Evolutionary conservation across 164 flowering plant genomes (phyloP).

Genomic region (grape (Vitis vinifera)): ASM3070453v1 NC_081818.1:24293501-24294000

Average conservation of each 20-base stretch:
- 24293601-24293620: background rate
- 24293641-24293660: constrained; percentile 16
- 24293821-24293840: background rate
- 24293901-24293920: too few species aligned
- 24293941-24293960: too few species aligned
- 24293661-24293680: constrained; percentile 81
- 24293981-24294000: too few species aligned
- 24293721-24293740: constrained; percentile 73
- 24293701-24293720: constrained; percentile 75
- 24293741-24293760: constrained; percentile 82
- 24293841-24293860: background rate
- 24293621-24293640: background rate
- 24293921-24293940: too few species aligned
- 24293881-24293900: too few species aligned
- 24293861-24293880: too few species aligned
- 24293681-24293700: constrained; percentile 69
- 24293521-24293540: background rate
- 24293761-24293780: constrained; percentile 90
- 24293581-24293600: background rate
- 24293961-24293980: too few species aligned
- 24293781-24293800: constrained; percentile 97
- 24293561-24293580: background rate
- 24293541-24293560: background rate
- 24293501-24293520: too few species aligned
- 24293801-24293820: background rate